These are phyloP conservation scores for Hibiscus mutabilis DNA, from an alignment of 345 rosid species.

Conservation along the genomic window DNA sequence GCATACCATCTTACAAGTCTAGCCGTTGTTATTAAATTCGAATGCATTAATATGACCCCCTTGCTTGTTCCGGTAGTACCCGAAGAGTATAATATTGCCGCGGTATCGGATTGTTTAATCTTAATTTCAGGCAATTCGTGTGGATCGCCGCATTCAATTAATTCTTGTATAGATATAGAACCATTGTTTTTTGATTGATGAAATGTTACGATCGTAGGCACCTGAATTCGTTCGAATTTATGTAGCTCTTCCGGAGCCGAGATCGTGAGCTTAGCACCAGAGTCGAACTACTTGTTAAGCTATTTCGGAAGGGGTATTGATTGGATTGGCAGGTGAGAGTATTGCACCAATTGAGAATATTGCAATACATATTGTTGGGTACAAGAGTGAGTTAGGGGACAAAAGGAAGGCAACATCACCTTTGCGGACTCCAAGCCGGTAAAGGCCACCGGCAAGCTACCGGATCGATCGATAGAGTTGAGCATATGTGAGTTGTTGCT, in stretches of 20 bases:
- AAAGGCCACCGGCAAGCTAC: conserved; percentile 39
- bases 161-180: conserved; percentile 34
- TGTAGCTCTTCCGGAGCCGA: conserved; percentile 41
- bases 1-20: conserved; percentile 43
- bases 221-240: conserved; percentile 27
- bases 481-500: conserved; percentile 26
- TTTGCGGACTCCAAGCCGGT: conserved; percentile 38
- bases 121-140: conserved; percentile 12
- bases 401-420: conserved; percentile 52
- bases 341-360: conserved; percentile 49
- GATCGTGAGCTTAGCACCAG: conserved; percentile 43
- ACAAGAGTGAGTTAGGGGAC: conserved; percentile 50
- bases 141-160: conserved; percentile 38
- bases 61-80: conserved; percentile 63
- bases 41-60: conserved; percentile 51
- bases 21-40: conserved; percentile 38
- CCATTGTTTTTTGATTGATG: background rate
- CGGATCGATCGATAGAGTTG: conserved; percentile 37
- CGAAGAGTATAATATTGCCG: conserved; percentile 59
- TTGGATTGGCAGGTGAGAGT: conserved; percentile 47
- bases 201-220: conserved; percentile 28
- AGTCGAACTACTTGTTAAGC: conserved; percentile 43
- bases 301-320: conserved; percentile 44
- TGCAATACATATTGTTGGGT: conserved; percentile 43
- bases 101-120: conserved; percentile 40